phyloP scores from a whole-genome alignment of 768 basidiomycete species.

The Dendrothele bispora region DNA sequence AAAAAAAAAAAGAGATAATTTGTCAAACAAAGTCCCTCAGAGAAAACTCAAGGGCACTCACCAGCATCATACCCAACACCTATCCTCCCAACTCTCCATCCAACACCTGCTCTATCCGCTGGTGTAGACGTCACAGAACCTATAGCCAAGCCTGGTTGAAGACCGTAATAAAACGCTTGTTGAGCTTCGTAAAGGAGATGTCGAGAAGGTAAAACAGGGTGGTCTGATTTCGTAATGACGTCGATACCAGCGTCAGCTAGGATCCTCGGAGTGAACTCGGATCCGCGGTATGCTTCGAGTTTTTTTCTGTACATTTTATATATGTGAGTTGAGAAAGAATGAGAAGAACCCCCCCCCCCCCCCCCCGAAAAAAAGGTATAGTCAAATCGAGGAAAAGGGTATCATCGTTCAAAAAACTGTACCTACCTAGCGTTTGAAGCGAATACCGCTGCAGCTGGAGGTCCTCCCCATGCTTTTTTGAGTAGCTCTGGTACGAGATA shows the following conservation, averaged over 20 bases:
- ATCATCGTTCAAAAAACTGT: too few relatives aligned
- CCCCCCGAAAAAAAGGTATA: too few relatives aligned
- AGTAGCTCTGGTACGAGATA: slow-evolving; percentile 79
- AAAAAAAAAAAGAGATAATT: not conserved
- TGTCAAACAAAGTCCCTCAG: slow-evolving; percentile 2
- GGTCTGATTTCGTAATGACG: slow-evolving; percentile 76
- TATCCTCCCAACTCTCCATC: slow-evolving; percentile 85
- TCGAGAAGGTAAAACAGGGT: slow-evolving; percentile 65
- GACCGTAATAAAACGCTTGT: slow-evolving; percentile 79
- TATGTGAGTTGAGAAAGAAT: too few relatives aligned
- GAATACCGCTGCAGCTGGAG: slow-evolving; percentile 60
- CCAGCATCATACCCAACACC: slow-evolving; percentile 59
- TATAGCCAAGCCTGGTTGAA: slow-evolving; percentile 68
- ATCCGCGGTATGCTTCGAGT: slow-evolving; percentile 78
- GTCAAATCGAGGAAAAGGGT: too few relatives aligned
- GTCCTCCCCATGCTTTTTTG: slow-evolving; percentile 61
- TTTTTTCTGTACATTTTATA: slow-evolving; percentile 71
- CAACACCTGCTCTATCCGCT: slow-evolving; percentile 77
- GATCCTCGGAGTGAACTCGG: slow-evolving; percentile 78
- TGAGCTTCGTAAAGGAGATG: slow-evolving; percentile 84
- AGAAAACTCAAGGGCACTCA: slow-evolving; percentile 37
- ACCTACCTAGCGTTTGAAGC: slow-evolving; percentile 35
- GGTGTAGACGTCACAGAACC: slow-evolving; percentile 73
- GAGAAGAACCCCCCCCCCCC: too few relatives aligned
- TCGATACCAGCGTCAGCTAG: slow-evolving; percentile 65